phyloP scores from a whole-genome alignment of 805 yeast species.

The Ogataea polymorpha region DNA sequence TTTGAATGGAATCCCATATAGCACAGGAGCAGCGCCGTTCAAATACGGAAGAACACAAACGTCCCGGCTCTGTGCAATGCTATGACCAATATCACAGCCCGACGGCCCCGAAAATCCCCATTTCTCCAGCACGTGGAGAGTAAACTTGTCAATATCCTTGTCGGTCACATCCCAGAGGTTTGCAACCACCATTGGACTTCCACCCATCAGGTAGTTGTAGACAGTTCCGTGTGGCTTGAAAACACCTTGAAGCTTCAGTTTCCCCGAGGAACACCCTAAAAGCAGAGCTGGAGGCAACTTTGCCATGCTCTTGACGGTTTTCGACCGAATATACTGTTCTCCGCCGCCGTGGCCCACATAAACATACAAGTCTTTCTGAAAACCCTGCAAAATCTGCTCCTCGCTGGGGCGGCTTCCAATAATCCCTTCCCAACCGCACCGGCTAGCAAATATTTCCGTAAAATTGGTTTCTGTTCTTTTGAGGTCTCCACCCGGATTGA shows the following conservation, averaged over 20 bases:
- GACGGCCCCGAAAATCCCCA: conserved; percentile 52
- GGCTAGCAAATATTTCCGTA: conserved; percentile 38
- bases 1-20: conserved; percentile 78
- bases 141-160: conserved; percentile 85
- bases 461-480: conserved; percentile 60
- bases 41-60: conserved; percentile 67
- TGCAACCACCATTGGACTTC: conserved; percentile 78
- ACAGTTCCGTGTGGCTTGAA: conserved; percentile 77
- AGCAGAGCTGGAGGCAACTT: conserved; percentile 59
- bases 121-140: conserved; percentile 52
- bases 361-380: conserved; percentile 54
- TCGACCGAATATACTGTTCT: conserved; percentile 68
- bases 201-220: conserved; percentile 71
- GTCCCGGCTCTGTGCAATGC: conserved; percentile 61
- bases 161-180: conserved; percentile 97
- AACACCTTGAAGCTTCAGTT: conserved; percentile 51
- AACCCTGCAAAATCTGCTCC: conserved; percentile 40
- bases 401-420: conserved; percentile 59
- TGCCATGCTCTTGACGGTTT: conserved; percentile 44
- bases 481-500: conserved; percentile 84
- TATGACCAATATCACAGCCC: conserved; percentile 41
- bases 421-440: conserved; percentile 50
- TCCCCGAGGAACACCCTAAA: conserved; percentile 90
- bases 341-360: conserved; percentile 98
- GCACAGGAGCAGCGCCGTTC: conserved; percentile 91